Evolutionary conservation across 768 basidiomycete species (phyloP).

Genomic region (Leccinum arenicola): DNA sequence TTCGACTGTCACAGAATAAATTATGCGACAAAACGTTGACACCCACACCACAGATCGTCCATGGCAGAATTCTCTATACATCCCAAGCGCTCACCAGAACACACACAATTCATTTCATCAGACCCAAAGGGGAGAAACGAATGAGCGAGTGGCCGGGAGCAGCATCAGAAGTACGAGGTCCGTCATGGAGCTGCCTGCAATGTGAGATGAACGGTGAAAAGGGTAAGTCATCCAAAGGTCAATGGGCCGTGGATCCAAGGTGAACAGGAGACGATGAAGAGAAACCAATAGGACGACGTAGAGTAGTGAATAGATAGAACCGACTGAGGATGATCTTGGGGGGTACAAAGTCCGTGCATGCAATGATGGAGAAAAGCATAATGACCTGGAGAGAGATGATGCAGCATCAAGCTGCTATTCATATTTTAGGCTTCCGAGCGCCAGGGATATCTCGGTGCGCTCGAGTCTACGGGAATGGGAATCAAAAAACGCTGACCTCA

Average conservation of each 20-base stretch:
- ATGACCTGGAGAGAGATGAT: constrained; percentile 8
- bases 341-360: constrained; percentile 19
- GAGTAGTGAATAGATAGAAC: constrained; percentile 27
- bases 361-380: constrained; percentile 14
- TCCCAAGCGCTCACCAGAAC: constrained; percentile 47
- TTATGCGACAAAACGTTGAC: background rate
- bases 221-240: background rate
- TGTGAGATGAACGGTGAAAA: background rate
- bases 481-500: constrained; percentile 28
- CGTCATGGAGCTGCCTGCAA: constrained; percentile 5
- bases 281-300: constrained; percentile 26
- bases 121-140: constrained; percentile 49
- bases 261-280: constrained; percentile 9
- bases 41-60: constrained; percentile 1
- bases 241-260: background rate
- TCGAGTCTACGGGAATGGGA: background rate
- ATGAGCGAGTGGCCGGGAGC: constrained; percentile 18
- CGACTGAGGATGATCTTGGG: constrained; percentile 14
- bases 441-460: background rate
- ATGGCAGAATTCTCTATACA: constrained; percentile 1
- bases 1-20: background rate
- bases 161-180: constrained; percentile 19
- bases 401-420: constrained; percentile 7
- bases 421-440: constrained; percentile 19
- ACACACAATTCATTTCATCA: constrained; percentile 39